Percentiles rank a stretch among this genome's conserved stretches.
These are phyloP conservation scores for Lasiodiplodia sp. DNA, from an alignment of 2,329 filamentous ascomycete genomes.

Conservation along the genomic window DNA sequence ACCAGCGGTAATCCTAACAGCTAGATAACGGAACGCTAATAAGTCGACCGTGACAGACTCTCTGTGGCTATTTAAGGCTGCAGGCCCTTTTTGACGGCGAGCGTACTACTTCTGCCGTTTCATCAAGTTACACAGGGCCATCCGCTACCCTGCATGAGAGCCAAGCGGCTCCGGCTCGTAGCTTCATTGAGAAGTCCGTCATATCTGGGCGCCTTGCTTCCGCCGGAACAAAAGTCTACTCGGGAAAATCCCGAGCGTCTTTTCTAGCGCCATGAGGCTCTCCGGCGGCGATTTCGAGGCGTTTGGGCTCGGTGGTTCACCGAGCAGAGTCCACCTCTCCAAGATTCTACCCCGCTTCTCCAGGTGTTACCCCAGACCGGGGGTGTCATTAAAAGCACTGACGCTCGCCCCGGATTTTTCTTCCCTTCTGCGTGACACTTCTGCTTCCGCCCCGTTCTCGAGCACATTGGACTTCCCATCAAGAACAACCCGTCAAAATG, in stretches of 20 bases:
- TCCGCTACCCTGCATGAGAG: no score
- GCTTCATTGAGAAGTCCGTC: no score
- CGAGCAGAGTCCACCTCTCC: slow-evolving; percentile 3
- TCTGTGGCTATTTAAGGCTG: no score
- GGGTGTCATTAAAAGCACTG: background rate
- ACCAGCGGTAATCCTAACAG: background rate
- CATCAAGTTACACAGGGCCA: no score
- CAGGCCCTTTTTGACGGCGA: no score
- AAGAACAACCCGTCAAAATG: background rate
- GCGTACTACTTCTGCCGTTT: no score
- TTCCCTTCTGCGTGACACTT: background rate
- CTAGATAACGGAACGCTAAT: no score
- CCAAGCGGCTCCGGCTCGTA: no score
- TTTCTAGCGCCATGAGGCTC: background rate
- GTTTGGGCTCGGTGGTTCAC: background rate
- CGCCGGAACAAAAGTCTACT: background rate
- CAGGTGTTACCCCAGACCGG: background rate
- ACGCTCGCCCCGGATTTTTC: background rate
- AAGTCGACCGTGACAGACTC: no score
- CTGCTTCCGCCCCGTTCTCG: no score
- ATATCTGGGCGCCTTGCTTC: background rate
- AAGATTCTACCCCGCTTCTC: slow-evolving; percentile 12
- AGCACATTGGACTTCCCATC: no score
- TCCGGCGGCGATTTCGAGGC: background rate
- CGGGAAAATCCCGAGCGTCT: background rate